These are phyloP conservation scores for Lotus japonicus DNA, from an alignment of 306 rosid genomes.

Conservation along the genomic window DNA sequence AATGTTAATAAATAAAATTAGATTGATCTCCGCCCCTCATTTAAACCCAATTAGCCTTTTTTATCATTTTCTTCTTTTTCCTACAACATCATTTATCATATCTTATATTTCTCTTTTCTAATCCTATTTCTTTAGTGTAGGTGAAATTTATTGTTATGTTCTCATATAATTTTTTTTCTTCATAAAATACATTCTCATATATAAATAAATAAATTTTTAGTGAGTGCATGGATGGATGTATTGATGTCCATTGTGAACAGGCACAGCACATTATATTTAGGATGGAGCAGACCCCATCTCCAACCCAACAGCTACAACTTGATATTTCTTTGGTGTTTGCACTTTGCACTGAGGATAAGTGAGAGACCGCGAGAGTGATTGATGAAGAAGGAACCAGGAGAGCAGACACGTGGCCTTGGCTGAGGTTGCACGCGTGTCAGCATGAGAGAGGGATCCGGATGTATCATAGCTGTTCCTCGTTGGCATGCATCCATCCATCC, in stretches of 20 bases:
- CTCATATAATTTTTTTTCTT: no score
- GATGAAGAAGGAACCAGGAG: no score
- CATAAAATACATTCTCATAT: no score
- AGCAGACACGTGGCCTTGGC: background rate
- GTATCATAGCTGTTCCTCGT: background rate
- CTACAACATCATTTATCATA: no score
- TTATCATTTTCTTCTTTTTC: no score
- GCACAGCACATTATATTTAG: constrained; percentile 7
- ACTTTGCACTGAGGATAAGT: background rate
- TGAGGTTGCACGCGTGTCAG: constrained; percentile 13
- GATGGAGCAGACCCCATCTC: background rate
- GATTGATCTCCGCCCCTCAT: no score
- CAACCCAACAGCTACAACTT: background rate
- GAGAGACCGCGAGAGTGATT: background rate
- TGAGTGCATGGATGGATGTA: constrained; percentile 4
- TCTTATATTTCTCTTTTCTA: no score
- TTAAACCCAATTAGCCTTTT: no score
- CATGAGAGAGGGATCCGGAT: background rate
- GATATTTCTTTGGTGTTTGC: background rate
- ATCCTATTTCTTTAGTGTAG: no score
- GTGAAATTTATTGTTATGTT: no score
- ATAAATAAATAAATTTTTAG: no score
- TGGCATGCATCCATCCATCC: background rate
- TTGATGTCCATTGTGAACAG: background rate
- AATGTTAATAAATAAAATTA: no score